phyloP scores from a whole-genome alignment of 129 eudicot genomes.

The Escallonia herrerae region DNA sequence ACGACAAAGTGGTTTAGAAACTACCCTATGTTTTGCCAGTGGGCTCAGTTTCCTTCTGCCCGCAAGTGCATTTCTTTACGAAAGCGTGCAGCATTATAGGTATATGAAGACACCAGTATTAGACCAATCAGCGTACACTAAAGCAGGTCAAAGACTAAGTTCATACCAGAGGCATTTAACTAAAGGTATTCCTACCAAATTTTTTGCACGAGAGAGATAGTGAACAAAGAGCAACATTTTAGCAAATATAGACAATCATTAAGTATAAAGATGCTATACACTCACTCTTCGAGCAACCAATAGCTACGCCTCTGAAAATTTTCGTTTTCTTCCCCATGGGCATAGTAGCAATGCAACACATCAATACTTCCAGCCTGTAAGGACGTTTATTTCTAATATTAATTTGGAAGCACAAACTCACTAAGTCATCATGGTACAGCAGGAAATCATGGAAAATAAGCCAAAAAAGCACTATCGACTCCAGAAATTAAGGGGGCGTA shows the following conservation, averaged over 20 bases:
- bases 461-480: neutral
- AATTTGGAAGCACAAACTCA: conserved; percentile 8
- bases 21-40: too few species aligned
- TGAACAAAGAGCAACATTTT: neutral
- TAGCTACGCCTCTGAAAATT: conserved; percentile 98
- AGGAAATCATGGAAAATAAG: neutral
- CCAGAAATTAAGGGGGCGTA: too few species aligned
- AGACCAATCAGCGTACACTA: too few species aligned
- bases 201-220: neutral
- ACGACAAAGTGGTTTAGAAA: too few species aligned
- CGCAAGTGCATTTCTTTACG: too few species aligned
- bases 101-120: neutral
- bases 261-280: conserved; percentile 8
- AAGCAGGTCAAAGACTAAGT: neutral
- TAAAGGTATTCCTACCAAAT: neutral
- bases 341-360: conserved; percentile 97
- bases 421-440: neutral
- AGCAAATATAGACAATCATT: neutral
- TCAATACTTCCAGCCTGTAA: conserved; percentile 94
- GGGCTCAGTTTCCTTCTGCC: too few species aligned
- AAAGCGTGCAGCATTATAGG: too few species aligned
- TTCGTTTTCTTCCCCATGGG: conserved; percentile 96
- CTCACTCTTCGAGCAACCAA: conserved; percentile 99
- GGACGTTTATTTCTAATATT: conserved; percentile 9
- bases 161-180: neutral